phyloP scores from a whole-genome alignment of 2,329 filamentous ascomycete genomes.

The Cladosporium cucumerinum region DNA sequence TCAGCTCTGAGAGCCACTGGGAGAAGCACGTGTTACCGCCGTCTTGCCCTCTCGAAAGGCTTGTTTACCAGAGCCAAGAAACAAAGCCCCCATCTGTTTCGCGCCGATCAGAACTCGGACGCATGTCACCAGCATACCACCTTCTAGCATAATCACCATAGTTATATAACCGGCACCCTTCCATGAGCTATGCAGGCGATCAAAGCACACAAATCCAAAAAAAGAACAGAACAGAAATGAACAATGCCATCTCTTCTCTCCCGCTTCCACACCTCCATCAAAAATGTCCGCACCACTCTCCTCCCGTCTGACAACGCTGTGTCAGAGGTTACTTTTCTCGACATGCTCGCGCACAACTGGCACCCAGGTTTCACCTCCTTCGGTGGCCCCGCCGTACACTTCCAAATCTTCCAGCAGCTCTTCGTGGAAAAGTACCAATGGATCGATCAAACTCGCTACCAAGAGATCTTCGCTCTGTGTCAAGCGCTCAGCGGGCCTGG shows the following conservation, averaged over 20 bases:
- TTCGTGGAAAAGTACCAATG: conserved; percentile 60
- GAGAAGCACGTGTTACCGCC: neutral
- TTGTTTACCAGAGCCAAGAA: neutral
- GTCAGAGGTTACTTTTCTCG: conserved; percentile 13
- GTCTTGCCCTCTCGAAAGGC: neutral
- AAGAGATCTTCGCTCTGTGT: conserved; percentile 67
- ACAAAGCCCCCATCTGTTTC: neutral
- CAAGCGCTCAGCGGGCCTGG: conserved; percentile 66
- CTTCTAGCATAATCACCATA: neutral
- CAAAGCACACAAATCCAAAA: neutral
- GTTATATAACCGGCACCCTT: neutral
- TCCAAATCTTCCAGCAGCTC: conserved; percentile 61
- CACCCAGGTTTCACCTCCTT: conserved; percentile 27
- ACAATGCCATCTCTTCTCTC: neutral
- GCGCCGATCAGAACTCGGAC: neutral
- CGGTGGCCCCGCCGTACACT: conserved; percentile 64
- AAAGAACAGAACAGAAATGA: neutral
- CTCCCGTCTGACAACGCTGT: conserved; percentile 2
- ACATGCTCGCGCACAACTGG: conserved; percentile 27
- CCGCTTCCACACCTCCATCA: neutral
- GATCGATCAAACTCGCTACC: conserved; percentile 69
- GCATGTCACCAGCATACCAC: neutral
- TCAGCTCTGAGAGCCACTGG: neutral
- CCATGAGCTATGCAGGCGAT: neutral
- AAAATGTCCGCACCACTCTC: conserved; percentile 10